Evolutionary conservation across 140 eudicot genomes (phyloP).

Genomic region (Erigeron philadelphicus): DNA sequence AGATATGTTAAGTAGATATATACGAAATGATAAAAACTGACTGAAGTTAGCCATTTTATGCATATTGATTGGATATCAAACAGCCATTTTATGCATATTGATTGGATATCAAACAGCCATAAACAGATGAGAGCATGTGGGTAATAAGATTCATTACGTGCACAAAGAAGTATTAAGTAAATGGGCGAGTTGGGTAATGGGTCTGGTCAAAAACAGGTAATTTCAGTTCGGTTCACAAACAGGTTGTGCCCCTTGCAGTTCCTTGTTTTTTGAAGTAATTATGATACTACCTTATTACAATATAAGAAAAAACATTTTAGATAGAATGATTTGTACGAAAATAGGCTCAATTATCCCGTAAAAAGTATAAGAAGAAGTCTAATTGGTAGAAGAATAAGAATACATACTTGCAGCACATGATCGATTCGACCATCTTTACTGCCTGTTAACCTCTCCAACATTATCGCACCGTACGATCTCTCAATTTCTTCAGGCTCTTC

Average conservation of each 20-base stretch:
- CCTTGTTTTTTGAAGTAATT: neutral
- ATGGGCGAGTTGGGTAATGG: neutral
- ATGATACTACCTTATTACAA: neutral
- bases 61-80: neutral
- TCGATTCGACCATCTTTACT: slow-evolving; percentile 70
- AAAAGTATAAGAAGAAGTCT: neutral
- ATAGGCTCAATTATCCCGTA: neutral
- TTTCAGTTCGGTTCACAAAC: neutral
- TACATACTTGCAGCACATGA: slow-evolving; percentile 83
- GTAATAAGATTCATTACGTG: neutral
- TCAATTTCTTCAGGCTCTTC: slow-evolving; percentile 49
- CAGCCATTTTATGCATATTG: too few species aligned
- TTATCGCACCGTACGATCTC: slow-evolving; percentile 76
- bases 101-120: neutral
- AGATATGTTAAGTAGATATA: neutral
- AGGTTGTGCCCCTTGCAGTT: neutral
- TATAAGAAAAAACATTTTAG: neutral
- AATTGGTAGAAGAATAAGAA: neutral
- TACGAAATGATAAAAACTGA: neutral
- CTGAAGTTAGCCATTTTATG: neutral
- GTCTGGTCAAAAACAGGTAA: neutral
- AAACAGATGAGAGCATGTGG: slow-evolving; percentile 2
- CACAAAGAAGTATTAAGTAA: neutral
- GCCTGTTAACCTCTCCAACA: slow-evolving; percentile 91
- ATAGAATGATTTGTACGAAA: neutral